phyloP scores from a whole-genome alignment of 148 eudicot species.

The Hydrangea macrophylla region DNA sequence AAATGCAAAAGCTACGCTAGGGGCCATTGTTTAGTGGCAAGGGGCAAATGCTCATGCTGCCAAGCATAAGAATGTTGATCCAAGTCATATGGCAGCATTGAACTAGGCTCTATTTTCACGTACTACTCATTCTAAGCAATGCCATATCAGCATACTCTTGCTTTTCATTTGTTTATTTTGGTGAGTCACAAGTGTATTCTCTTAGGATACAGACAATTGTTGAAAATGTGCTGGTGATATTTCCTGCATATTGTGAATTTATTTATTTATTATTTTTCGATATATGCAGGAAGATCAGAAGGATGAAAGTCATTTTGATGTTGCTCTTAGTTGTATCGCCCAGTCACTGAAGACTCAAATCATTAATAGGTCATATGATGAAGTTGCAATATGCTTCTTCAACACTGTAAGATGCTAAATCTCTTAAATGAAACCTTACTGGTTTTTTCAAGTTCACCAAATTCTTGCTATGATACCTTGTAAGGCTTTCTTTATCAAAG shows the following conservation, averaged over 20 bases:
- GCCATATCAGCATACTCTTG: not conserved
- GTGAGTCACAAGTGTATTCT: not conserved
- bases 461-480: not conserved
- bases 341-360: conserved; percentile 79
- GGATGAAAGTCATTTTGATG: conserved; percentile 61
- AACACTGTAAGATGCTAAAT: conserved; percentile 65
- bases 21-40: not conserved
- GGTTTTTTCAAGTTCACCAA: not conserved
- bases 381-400: conserved; percentile 87
- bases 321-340: conserved; percentile 67
- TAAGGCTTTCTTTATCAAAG: not conserved
- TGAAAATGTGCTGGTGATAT: conserved; percentile 5
- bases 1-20: too few relatives aligned
- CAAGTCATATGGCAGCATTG: too few relatives aligned
- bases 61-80: too few relatives aligned
- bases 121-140: too few relatives aligned
- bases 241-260: not conserved
- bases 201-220: not conserved
- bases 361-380: conserved; percentile 82
- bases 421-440: not conserved
- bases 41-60: too few relatives aligned
- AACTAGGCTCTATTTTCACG: too few relatives aligned
- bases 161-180: too few relatives aligned
- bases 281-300: conserved; percentile 65
- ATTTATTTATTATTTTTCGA: conserved; percentile 2